A percentile compares a stretch with the other conserved stretches of the same genome.
Evolutionary conservation across 2,329 filamentous ascomycete genomes (phyloP).

Genomic region (Neofusicoccum kwambonambiense): DNA sequence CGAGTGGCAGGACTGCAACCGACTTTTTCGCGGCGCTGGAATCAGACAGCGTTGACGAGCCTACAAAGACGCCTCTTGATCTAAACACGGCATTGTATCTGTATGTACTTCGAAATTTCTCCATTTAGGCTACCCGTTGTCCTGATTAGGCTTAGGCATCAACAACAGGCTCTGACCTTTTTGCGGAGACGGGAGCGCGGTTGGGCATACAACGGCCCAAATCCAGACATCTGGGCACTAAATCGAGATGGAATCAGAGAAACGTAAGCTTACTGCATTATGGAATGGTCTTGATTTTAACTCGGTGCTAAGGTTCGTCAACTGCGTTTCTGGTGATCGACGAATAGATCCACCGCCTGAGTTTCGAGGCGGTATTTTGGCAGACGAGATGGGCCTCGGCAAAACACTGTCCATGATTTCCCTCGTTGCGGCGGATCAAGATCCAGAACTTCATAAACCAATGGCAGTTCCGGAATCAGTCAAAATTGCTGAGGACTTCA

Average conservation of each 20-base stretch:
- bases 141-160: slow-evolving; percentile 34
- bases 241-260: background rate
- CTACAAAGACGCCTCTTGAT: background rate
- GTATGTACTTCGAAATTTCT: too few relatives aligned
- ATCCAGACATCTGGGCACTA: background rate
- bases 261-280: too few relatives aligned
- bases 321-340: background rate
- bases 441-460: background rate
- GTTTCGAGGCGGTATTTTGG: slow-evolving; percentile 70
- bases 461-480: too few relatives aligned
- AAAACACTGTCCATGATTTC: slow-evolving; percentile 55
- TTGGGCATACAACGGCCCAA: slow-evolving; percentile 35
- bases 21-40: background rate
- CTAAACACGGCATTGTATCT: background rate
- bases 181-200: slow-evolving; percentile 42
- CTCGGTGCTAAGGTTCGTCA: background rate
- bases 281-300: too few relatives aligned
- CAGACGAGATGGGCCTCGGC: slow-evolving; percentile 87
- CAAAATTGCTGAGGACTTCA: background rate
- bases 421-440: slow-evolving; percentile 9
- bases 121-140: too few relatives aligned
- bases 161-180: slow-evolving; percentile 46
- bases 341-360: slow-evolving; percentile 61
- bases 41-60: background rate
- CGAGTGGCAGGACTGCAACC: background rate